phyloP scores from a whole-genome alignment of 139 green algal species.

The Tetratostichococcus sp. region DNA sequence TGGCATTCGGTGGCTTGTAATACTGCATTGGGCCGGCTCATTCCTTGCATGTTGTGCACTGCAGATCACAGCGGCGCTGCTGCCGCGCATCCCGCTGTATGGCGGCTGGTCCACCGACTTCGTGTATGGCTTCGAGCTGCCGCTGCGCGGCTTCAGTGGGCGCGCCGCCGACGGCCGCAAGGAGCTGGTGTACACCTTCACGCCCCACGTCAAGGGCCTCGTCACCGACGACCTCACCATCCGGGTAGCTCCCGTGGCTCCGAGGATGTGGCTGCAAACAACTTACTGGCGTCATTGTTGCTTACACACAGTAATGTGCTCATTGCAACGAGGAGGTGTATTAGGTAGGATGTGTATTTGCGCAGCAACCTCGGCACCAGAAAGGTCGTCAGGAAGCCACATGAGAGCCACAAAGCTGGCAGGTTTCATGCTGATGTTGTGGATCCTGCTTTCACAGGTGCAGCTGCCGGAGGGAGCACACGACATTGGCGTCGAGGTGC shows the following conservation, averaged over 20 bases:
- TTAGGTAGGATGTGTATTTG: too few species aligned
- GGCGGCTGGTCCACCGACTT: conserved; percentile 74
- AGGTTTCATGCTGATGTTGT: not conserved
- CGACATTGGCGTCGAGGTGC: conserved; percentile 34
- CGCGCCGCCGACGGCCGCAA: conserved; percentile 2
- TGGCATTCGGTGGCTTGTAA: too few species aligned
- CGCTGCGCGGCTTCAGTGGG: conserved; percentile 41
- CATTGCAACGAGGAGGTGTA: too few species aligned
- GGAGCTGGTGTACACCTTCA: conserved; percentile 25
- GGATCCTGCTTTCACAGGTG: too few species aligned
- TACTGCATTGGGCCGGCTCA: too few species aligned
- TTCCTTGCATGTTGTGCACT: not conserved
- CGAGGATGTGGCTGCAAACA: not conserved
- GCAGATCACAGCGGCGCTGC: conserved; percentile 45
- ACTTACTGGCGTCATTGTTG: too few species aligned
- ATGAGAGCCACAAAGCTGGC: too few species aligned
- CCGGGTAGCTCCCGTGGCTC: conserved; percentile 33
- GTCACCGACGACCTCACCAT: conserved; percentile 38
- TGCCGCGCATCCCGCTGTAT: conserved; percentile 77
- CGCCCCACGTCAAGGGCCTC: conserved; percentile 31
- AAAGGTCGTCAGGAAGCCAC: too few species aligned
- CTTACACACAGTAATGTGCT: too few species aligned
- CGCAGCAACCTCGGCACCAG: too few species aligned
- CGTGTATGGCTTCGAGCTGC: conserved; percentile 65
- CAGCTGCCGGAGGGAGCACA: conserved; percentile 75